Evolutionary conservation across 2,329 filamentous ascomycete species (phyloP), one percentile per base, ranked within the genome.

Genomic region (Neonectria punicea): DNA sequence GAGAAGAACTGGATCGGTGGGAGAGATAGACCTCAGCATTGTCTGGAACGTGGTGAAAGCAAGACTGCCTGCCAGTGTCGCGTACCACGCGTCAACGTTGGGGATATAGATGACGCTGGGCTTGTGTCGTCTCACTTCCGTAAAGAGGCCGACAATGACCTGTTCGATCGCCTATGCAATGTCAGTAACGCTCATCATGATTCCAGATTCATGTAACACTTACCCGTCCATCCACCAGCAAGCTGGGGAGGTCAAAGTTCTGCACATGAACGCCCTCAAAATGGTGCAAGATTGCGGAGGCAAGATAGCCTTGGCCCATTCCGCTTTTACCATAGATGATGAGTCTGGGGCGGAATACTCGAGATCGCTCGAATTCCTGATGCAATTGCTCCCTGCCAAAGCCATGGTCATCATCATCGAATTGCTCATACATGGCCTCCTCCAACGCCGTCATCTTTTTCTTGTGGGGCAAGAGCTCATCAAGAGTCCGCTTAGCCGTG

Each of bases 81-180:
- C 81, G 76, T 93, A 95, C 96, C 96, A 99, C 8, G 91, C 87
- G 70, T 97, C 92, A 53, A 98, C 88, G 70, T 94, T 91, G 2
- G 96, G 95, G 47, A 99, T 92, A 79, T 94, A 98, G 56, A 99
- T 96, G 41, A 98, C 93, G 77, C 94, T 97, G 1, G 96, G 96
- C 78, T 97, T 98, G 77, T 98, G 94, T 41, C 94, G 90, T 78
- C 95, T 93, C 41, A 97, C 93, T 81, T 98, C 96, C 1, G 93
- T 90, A 75, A 99, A 98, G 8, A 97, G 85, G 70, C 94, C 91
- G 13, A 97, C 93, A 68, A 99, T 89, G 10, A 94, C 93, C 70
- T 96, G 92, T 81, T 98, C 96, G 16, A 92, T 87, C 1, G 93
- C 89, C 82, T 89, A 65, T 44, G 36, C 32, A n/a, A 13, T 50